phyloP scores from a whole-genome alignment of 2,329 filamentous ascomycete genomes.

The Ophiostoma sp. region DNA sequence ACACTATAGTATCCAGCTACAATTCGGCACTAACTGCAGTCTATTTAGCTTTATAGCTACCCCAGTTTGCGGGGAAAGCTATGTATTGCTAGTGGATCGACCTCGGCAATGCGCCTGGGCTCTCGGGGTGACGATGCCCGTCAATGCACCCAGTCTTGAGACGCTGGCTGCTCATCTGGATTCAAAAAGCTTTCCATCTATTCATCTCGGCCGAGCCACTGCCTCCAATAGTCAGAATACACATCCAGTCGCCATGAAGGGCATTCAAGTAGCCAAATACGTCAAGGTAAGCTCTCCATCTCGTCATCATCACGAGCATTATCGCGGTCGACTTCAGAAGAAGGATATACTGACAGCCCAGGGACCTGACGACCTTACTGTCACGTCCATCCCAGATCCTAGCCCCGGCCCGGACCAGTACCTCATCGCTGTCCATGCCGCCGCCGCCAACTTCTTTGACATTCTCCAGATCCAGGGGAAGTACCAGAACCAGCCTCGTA shows the following conservation, averaged over 20 bases:
- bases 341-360: slow-evolving; percentile 34
- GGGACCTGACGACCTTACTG: slow-evolving; percentile 73
- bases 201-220: neutral
- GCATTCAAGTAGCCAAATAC: slow-evolving; percentile 35
- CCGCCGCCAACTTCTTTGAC: slow-evolving; percentile 95
- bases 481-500: slow-evolving; percentile 79
- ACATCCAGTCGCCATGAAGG: slow-evolving; percentile 30
- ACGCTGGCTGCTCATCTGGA: neutral
- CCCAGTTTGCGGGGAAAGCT: slow-evolving; percentile 14
- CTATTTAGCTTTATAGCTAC: neutral
- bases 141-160: neutral
- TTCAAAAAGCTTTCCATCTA: neutral
- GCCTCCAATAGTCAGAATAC: neutral
- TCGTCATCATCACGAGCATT: neutral
- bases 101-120: slow-evolving; percentile 5
- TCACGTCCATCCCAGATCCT: slow-evolving; percentile 70
- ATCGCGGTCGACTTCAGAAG: neutral
- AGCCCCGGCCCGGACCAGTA: slow-evolving; percentile 68
- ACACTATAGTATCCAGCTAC: neutral
- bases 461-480: slow-evolving; percentile 91
- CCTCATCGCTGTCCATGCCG: slow-evolving; percentile 77
- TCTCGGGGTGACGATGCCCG: neutral
- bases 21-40: neutral
- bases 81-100: neutral
- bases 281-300: slow-evolving; percentile 32